Evolutionary conservation across 768 basidiomycete genomes (phyloP), one percentile per base, ranked within the genome.

Genomic region (Trametes gibbosa): DNA sequence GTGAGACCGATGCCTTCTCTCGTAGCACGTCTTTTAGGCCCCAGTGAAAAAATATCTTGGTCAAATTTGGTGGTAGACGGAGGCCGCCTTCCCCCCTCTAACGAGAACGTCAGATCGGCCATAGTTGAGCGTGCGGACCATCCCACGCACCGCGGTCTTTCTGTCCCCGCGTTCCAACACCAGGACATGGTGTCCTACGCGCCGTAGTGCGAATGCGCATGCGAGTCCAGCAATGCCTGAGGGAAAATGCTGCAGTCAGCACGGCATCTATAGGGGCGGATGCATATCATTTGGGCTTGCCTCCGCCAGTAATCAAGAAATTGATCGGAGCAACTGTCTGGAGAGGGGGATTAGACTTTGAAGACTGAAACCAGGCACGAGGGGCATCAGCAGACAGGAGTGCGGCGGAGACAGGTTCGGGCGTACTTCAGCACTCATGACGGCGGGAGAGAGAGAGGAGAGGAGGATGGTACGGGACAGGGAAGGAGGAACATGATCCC

Each of bases 11-110:
- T 17, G 63, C 65, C 2, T 67, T 66, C 37, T 67, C 55, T 40
- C 49, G 48, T 9, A 75, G 50, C 35, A 70, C 55, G 29, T 64
- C 58, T 16, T 58, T 58, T 45, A 76, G 64, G 13, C 73, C 74
- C 74, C 75, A 77, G 41, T 70, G 67, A 21, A 68, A 65, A 43
- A 76, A 66, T 3, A 77, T 68, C 52, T 74, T 72, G 45, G 70
- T 69, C 66, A 75, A 65, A 53, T 76, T 77, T 1, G 76, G 75
- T 39, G 74, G 69, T 47, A 75, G 62, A 5, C 72, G 64, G 34
- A 71, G 53, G 3, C 72, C 73, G 24, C 71, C 65, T 43, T 58
- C 39, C 16, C 62, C 59, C 29, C 61, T 43, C 66, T 68, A 34
- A n/a, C 12, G 1, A 23, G 9, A 43, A 21, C 2, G 6, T 25